Evolutionary conservation across 176 grass and related monocot species (phyloP), one percentile per base, ranked within the genome.

Genomic region (Triticum turgidum): DNA sequence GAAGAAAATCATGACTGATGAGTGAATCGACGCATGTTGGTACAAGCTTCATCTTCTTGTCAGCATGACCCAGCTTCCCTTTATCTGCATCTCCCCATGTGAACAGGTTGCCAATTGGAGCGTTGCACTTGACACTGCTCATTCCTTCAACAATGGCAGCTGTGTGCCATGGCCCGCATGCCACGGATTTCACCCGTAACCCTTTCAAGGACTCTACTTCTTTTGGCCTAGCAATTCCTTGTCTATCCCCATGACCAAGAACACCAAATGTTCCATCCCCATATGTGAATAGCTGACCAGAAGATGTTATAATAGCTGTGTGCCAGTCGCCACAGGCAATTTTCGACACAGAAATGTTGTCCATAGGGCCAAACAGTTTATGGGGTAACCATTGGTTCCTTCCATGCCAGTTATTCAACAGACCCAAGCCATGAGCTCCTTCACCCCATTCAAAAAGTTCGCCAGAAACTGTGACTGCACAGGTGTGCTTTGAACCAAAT

Each of bases 291-390:
- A 98, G 80, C 83, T 90, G 90, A 80, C 91, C 92, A 7, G 88
- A 80, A 4, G 91, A 96, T 65, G 96, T 92, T 82, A 98, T 85
- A 21, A 98, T 82, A 86, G 89, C 86, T 27, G 93, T 98, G 73
- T 98, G 96, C 96, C 96, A 98, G 49, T 92, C 86, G 59, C 96
- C 93, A 41, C 96, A 98, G 69, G 93, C 88, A 90, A 98, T 89
- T 65, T 89, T 96, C 4, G 54, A 90, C 65, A 98, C 88, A 21
- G 86, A 91, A 85, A 98, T 91, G 64, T 80, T 80, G 58, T 98
- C 88, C 75, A 89, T 87, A 30, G 70, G 89, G 73, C 86, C 89
- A 82, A 79, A 91, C 41, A 98, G 25, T 85, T 74, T 87, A 72
- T 91, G 89, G 0, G 93, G 93, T 85, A 96, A 94, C 96, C 96